Evolutionary conservation across 129 eudicot species (phyloP), one percentile per base, ranked within the genome.

Genomic region (Dittrichia graveolens): DNA sequence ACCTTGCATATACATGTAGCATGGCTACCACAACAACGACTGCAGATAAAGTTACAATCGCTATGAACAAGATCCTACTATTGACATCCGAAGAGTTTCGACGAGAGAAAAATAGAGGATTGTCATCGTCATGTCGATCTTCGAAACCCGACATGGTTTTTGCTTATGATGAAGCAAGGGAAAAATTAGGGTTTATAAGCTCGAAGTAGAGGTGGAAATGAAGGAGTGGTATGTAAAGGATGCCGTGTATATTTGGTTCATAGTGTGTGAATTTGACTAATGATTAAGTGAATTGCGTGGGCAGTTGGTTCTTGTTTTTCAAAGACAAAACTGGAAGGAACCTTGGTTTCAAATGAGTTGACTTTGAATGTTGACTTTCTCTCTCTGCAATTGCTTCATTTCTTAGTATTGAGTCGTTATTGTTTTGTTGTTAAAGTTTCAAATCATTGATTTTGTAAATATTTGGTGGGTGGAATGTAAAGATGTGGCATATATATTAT

Each of bases 1-100:
- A 89, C 70, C 90, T 57, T 14, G 87, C 86, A 61, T 90, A 90
- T 12, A 90, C 69, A 67, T 87, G 92, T 60, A 90, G 83, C 39
- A 84, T 35, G 14, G 83, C 65, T 15, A 90, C 83, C 12, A 86
- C 65, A n/a, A 85, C 9, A 18, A 90, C 85, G 1, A 90, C 90
- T 3, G 82, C 10, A 13, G 90, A 80, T 16, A 90, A 47, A 7
- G 87, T 84, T 47, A 86, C 65, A n/a, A 90, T 77, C 2, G 90
- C 88, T 0, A 78, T 79, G 8, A 84, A 44, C 92, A 87, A 78
- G 77, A 87, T 79, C 70, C 75, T 84, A 67, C 82, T 80, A 48
- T 76, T 80, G 7, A 69, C n/a, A 38, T 78, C 72, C 37, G 77
- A 74, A 3, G 64, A 61, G 66, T 16, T 12, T 0, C 54, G 31